These are phyloP conservation scores for Naganishia friedmannii DNA, from an alignment of 768 basidiomycete genomes.

Conservation along the genomic window DNA sequence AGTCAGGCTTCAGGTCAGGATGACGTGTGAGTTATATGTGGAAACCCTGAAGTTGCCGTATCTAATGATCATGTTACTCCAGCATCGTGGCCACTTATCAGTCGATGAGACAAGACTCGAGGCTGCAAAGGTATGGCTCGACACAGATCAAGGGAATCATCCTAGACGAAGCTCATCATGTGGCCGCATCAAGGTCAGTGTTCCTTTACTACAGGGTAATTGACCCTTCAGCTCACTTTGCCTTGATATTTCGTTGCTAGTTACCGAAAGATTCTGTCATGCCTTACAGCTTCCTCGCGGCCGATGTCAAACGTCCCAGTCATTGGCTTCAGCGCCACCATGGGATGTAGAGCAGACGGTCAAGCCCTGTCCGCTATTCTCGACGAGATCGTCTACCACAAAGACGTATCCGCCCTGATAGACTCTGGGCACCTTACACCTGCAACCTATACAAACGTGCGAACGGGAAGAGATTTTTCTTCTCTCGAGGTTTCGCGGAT, in stretches of 20 bases:
- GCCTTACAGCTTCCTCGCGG: background rate
- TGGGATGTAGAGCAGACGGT: background rate
- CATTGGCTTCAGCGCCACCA: background rate
- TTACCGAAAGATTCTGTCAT: background rate
- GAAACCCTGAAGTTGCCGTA: no score
- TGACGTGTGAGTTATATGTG: background rate
- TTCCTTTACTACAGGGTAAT: background rate
- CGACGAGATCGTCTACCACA: background rate
- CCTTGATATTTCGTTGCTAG: background rate
- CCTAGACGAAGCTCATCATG: slow-evolving; percentile 1
- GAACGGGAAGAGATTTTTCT: background rate
- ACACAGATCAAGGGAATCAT: background rate
- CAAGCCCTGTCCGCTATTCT: background rate
- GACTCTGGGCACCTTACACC: background rate
- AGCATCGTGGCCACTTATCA: background rate
- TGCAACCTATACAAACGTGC: background rate
- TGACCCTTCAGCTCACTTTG: background rate
- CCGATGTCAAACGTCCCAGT: background rate
- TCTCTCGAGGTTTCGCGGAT: background rate
- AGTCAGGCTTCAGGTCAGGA: background rate
- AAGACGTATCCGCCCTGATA: background rate
- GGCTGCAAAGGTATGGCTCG: background rate
- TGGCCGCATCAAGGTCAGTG: background rate
- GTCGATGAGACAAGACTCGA: background rate
- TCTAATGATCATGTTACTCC: background rate